Evolutionary conservation across 2,329 filamentous ascomycete species (phyloP), one percentile per base, ranked within the genome.

Genomic region (Allantophomopsis cytisporea): DNA sequence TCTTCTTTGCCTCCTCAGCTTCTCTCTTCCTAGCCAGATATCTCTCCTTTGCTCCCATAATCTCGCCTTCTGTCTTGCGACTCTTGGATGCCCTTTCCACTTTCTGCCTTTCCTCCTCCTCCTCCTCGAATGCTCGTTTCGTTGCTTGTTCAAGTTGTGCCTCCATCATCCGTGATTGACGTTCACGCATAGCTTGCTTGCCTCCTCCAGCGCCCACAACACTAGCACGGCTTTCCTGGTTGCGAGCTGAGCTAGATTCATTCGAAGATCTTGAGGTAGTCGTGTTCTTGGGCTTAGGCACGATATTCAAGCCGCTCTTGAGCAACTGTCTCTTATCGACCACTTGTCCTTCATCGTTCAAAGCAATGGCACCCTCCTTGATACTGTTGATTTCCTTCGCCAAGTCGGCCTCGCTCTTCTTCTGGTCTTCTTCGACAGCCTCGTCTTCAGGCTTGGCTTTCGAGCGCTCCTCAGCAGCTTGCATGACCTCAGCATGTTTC

Each of bases 271-370:
- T 46, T 3, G 39, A 28, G 21, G 41, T 16, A 11, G 41, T 23
- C 41, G 69, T 61, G 8, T 55, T 51, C 55, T 76, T 76, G 48
- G 78, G 77, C 54, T 74, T 80, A 1, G 70, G 64, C 37, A 70
- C 69, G 14, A 91, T 61, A 50, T 93, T 93, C 38, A 93, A 66
- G 18, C 84, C 84, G 6, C 83, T 80, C 36, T 65, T 70, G 6
- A 93, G 69, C 7, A 91, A 64, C 55, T 91, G 79, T n/a, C 83
- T 69, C 64, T 87, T 89, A 55, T 93, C 84, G 18, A 85, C 80
- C 2, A 91, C 78, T 54, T 88, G 76, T 0, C 84, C 84, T 31
- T 91, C 84, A 44, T 91, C 84, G 51, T 89, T 89, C 50, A 89
- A 60, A 7, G 76, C 71, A 31, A 91, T 71, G 3, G 65, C 62